phyloP scores from a whole-genome alignment of 2,329 filamentous ascomycete species.

The Fusarium sp. region DNA sequence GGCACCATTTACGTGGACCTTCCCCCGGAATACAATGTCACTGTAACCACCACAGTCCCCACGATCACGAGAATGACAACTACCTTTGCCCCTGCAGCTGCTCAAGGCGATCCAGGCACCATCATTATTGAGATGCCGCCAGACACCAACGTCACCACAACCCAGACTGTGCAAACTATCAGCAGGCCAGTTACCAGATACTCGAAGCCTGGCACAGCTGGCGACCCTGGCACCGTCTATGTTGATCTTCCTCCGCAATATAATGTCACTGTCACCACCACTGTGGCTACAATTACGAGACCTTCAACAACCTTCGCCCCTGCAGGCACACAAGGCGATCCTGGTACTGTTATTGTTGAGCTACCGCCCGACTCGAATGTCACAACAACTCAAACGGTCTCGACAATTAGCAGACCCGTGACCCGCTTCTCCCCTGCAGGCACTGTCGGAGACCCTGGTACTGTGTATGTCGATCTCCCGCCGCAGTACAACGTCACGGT shows the following conservation, averaged over 20 bases:
- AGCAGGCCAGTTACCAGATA: not conserved
- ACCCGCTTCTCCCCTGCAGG: constrained; percentile 11
- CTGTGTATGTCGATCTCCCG: constrained; percentile 21
- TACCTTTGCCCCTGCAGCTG: constrained; percentile 7
- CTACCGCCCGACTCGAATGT: constrained; percentile 15
- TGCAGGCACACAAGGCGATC: constrained; percentile 17
- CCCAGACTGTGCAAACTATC: not conserved
- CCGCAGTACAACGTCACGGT: constrained; percentile 21
- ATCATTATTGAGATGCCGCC: not conserved
- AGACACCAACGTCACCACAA: not conserved
- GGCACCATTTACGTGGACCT: constrained; percentile 24
- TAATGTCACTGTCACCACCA: not conserved
- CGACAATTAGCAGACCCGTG: constrained; percentile 13
- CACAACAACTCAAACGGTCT: constrained; percentile 19
- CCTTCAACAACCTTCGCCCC: not conserved
- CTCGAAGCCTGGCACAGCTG: not conserved
- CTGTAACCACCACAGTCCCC: constrained; percentile 13
- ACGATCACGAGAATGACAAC: constrained; percentile 16
- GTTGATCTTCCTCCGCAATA: not conserved
- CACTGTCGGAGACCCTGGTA: constrained; percentile 15
- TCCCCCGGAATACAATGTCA: constrained; percentile 30
- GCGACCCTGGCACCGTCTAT: not conserved
- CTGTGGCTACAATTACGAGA: not conserved
- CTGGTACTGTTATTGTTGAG: constrained; percentile 18
- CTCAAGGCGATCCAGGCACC: constrained; percentile 8